A percentile compares a stretch with the other conserved stretches of the same genome.
phyloP scores from a whole-genome alignment of 192 early-diverging fungal genomes.

The Thoreauomyces humboldtii region DNA sequence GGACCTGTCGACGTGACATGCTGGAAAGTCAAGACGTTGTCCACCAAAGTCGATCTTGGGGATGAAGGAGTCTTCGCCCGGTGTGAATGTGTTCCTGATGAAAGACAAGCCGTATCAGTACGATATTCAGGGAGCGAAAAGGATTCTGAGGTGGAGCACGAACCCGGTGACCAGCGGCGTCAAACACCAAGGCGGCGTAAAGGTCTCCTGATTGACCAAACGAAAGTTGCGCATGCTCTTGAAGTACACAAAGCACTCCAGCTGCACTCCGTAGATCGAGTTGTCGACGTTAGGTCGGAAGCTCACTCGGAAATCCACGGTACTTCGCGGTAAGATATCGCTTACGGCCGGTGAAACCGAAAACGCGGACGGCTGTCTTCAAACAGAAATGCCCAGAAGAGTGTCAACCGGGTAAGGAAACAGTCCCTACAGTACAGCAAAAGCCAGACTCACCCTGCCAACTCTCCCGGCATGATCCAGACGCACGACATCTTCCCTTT shows the following conservation, averaged over 20 bases:
- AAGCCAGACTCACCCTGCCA: too few species aligned
- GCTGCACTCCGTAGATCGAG: slow-evolving; percentile 50
- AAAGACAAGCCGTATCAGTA: too few species aligned
- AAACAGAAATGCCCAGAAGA: not conserved
- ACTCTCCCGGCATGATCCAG: slow-evolving; percentile 48
- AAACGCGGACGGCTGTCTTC: slow-evolving; percentile 45
- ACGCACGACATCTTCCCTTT: slow-evolving; percentile 58
- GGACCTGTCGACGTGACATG: slow-evolving; percentile 50
- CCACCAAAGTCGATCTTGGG: slow-evolving; percentile 53
- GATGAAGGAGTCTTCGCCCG: slow-evolving; percentile 51
- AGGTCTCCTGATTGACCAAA: slow-evolving; percentile 56
- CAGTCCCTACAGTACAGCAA: not conserved
- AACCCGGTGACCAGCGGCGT: slow-evolving; percentile 53
- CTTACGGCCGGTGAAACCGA: slow-evolving; percentile 38
- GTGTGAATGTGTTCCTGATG: slow-evolving; percentile 53
- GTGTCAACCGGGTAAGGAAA: not conserved
- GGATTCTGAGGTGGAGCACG: too few species aligned
- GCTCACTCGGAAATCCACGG: slow-evolving; percentile 45
- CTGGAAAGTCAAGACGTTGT: slow-evolving; percentile 46
- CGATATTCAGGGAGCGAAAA: too few species aligned
- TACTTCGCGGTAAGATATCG: slow-evolving; percentile 46
- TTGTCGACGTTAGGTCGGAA: slow-evolving; percentile 54
- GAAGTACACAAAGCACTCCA: slow-evolving; percentile 60
- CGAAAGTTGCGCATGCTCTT: slow-evolving; percentile 61
- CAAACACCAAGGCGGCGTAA: slow-evolving; percentile 60